Conservation (phyloP, 768 basidiomycete genomes). For the Mycena maculata region DNA sequence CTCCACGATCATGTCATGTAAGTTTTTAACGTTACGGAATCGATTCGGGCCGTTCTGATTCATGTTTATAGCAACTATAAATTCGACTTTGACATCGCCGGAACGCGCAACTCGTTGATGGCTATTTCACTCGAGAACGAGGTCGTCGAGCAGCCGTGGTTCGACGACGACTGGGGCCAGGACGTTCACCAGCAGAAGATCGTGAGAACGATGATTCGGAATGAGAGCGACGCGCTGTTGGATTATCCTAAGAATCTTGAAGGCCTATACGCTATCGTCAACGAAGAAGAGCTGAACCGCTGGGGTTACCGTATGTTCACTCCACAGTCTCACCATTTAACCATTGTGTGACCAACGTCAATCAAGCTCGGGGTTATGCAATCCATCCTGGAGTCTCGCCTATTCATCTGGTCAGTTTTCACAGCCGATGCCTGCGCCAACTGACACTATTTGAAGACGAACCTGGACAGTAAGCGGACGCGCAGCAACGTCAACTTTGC, state of each 20-base stretch:
- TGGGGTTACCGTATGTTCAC: constrained; percentile 59
- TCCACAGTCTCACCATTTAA: background rate
- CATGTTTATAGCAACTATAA: constrained; percentile 39
- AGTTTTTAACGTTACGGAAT: background rate
- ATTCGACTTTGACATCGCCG: constrained; percentile 75
- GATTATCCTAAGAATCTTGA: constrained; percentile 67
- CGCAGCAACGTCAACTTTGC: constrained; percentile 76
- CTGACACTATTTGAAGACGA: constrained; percentile 47
- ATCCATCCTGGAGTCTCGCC: constrained; percentile 70
- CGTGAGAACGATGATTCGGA: constrained; percentile 57
- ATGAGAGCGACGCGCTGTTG: constrained; percentile 63
- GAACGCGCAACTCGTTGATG: constrained; percentile 67
- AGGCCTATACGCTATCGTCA: constrained; percentile 68
- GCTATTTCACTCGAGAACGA: constrained; percentile 63
- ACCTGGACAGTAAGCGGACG: constrained; percentile 69
- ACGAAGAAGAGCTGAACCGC: constrained; percentile 60
- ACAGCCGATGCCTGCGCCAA: background rate
- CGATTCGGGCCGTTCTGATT: background rate
- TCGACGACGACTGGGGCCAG: constrained; percentile 69
- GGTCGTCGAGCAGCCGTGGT: constrained; percentile 64
- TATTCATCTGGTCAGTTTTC: constrained; percentile 57
- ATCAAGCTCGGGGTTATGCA: constrained; percentile 64
- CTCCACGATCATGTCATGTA: constrained; percentile 74
- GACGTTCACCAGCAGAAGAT: constrained; percentile 67
- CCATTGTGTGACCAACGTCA: background rate